Percentiles rank a stretch among this genome's conserved stretches.
Evolutionary conservation across 352 stramenopile genomes (phyloP).

Genomic region (Phytophthora tentaculata): DNA sequence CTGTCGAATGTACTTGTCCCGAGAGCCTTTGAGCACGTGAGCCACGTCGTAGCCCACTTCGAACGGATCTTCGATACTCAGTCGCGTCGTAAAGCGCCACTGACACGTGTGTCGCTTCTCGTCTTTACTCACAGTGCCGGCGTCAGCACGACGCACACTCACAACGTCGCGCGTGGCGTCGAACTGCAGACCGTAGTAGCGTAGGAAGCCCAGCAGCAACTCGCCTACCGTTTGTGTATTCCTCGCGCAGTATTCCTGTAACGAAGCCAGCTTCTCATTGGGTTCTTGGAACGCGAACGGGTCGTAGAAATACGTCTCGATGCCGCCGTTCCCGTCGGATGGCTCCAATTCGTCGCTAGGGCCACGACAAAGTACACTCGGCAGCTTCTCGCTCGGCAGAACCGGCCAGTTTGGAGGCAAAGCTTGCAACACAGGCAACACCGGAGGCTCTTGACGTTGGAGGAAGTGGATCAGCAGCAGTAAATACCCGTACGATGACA

Average conservation of each 20-base stretch:
- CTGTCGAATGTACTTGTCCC: conserved; percentile 88
- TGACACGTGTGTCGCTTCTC: conserved; percentile 72
- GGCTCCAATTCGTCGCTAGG: conserved; percentile 53
- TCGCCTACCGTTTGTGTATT: conserved; percentile 70
- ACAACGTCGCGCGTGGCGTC: conserved; percentile 77
- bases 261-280: conserved; percentile 44
- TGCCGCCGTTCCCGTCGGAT: conserved; percentile 32
- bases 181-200: conserved; percentile 77
- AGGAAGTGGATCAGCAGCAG: conserved; percentile 88
- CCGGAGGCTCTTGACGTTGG: conserved; percentile 69
- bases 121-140: conserved; percentile 69
- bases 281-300: conserved; percentile 66
- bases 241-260: conserved; percentile 48
- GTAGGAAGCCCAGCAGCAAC: conserved; percentile 76
- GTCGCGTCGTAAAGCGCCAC: conserved; percentile 78
- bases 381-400: conserved; percentile 41
- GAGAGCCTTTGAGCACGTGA: conserved; percentile 94
- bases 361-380: conserved; percentile 58
- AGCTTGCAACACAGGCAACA: conserved; percentile 79
- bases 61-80: conserved; percentile 98
- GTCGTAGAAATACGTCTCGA: conserved; percentile 90
- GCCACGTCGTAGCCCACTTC: conserved; percentile 98
- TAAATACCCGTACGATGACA: conserved; percentile 87
- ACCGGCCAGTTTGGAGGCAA: conserved; percentile 63
- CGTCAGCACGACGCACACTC: conserved; percentile 61